Percentiles rank a stretch among this genome's conserved stretches.
phyloP scores from a whole-genome alignment of 768 basidiomycete species.

The Kwoniella mangroviensis region DNA sequence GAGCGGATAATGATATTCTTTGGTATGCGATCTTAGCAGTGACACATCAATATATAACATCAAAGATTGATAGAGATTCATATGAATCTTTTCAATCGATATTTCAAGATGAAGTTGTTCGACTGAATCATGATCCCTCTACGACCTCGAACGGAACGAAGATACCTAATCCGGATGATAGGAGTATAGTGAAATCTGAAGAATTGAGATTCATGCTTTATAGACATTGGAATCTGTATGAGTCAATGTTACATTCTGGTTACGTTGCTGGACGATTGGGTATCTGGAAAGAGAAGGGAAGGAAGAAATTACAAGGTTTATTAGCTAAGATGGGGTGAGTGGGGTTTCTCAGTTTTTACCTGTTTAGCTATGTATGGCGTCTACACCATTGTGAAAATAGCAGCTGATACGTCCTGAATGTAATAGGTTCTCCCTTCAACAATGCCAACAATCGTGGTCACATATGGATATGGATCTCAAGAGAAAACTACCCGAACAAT shows the following conservation, averaged over 20 bases:
- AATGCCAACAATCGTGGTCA: conserved; percentile 89
- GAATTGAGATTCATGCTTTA: conserved; percentile 94
- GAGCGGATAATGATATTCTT: conserved; percentile 88
- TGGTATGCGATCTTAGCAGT: conserved; percentile 95
- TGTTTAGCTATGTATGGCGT: background rate
- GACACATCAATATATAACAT: conserved; percentile 87
- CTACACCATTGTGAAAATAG: background rate
- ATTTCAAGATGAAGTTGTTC: conserved; percentile 88
- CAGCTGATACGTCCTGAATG: conserved; percentile 4
- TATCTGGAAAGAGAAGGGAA: conserved; percentile 93
- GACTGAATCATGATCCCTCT: conserved; percentile 69
- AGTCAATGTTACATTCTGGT: conserved; percentile 96
- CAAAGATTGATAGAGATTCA: conserved; percentile 80
- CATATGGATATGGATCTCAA: conserved; percentile 98
- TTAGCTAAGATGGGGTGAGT: conserved; percentile 97
- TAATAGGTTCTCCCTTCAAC: conserved; percentile 82
- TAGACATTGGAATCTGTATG: conserved; percentile 97
- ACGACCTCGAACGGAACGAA: conserved; percentile 13
- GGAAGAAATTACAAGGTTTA: conserved; percentile 84
- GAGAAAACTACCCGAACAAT: conserved; percentile 73
- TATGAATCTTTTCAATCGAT: conserved; percentile 82
- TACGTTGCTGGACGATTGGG: conserved; percentile 94
- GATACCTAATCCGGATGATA: conserved; percentile 71
- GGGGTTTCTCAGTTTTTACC: background rate
- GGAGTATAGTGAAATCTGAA: conserved; percentile 76